These are phyloP conservation scores for Gracilaria domingensis DNA, from an alignment of 23 red algal species.

Conservation along the genomic window DNA sequence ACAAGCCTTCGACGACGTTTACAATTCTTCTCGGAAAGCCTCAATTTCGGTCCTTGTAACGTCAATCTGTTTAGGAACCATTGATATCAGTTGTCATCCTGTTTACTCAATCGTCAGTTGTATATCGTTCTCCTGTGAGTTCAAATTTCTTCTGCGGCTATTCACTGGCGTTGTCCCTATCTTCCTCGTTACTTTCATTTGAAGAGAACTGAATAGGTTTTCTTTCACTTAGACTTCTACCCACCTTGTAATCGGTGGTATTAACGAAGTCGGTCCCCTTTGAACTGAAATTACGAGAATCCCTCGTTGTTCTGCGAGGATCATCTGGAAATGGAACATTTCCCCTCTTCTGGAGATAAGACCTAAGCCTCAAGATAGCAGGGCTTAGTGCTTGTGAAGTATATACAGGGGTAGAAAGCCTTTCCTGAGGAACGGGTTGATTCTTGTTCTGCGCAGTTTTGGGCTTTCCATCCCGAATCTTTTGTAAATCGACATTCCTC, in stretches of 20 bases:
- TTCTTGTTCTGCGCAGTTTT: neutral
- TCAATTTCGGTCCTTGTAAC: too few relatives aligned
- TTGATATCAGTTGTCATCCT: neutral
- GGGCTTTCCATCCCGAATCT: neutral
- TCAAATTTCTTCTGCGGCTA: neutral
- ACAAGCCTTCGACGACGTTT: too few relatives aligned
- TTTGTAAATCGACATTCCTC: neutral
- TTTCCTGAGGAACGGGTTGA: neutral
- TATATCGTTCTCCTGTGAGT: neutral
- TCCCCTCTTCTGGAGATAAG: neutral
- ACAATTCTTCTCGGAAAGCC: too few relatives aligned
- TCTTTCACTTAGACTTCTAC: neutral
- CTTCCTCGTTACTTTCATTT: neutral
- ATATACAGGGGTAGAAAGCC: neutral
- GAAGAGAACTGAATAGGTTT: constrained; percentile 20
- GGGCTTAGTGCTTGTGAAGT: neutral
- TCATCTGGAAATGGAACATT: neutral
- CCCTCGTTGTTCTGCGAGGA: neutral
- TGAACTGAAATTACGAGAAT: neutral
- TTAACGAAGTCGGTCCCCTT: constrained; percentile 57
- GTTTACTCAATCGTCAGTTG: neutral
- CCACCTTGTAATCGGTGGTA: constrained; percentile 70
- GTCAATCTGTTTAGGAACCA: neutral
- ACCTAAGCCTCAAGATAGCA: neutral
- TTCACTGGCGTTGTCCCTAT: neutral